Evolutionary conservation across 345 rosid genomes (phyloP).

Genomic region (Viola odorata): DNA sequence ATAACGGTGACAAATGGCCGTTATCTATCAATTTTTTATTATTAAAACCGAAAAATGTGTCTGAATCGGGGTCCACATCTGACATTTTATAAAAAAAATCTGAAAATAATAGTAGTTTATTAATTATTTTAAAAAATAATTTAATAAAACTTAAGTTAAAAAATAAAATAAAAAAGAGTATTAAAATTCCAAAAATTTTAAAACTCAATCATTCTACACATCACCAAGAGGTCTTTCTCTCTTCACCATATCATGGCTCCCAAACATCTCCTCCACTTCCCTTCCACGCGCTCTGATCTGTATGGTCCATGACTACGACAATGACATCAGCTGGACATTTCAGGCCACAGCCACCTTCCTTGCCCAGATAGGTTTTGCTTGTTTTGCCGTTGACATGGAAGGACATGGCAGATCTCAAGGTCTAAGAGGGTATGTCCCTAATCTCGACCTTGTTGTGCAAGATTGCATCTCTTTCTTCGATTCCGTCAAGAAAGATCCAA

Average conservation of each 20-base stretch:
- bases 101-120: too few relatives aligned
- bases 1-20: too few relatives aligned
- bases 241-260: slow-evolving; percentile 77
- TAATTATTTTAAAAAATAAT: too few relatives aligned
- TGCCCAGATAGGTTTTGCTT: slow-evolving; percentile 72
- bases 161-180: too few relatives aligned
- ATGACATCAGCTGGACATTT: slow-evolving; percentile 79
- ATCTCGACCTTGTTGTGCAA: slow-evolving; percentile 58
- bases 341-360: slow-evolving; percentile 66
- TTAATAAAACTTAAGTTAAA: too few relatives aligned
- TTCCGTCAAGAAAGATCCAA: slow-evolving; percentile 38
- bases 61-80: too few relatives aligned
- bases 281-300: slow-evolving; percentile 61
- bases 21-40: too few relatives aligned
- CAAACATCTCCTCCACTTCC: slow-evolving; percentile 21
- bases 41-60: too few relatives aligned
- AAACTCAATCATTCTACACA: slow-evolving; percentile 54
- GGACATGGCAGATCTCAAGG: slow-evolving; percentile 83
- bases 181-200: too few relatives aligned
- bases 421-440: slow-evolving; percentile 52
- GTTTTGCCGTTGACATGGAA: slow-evolving; percentile 75
- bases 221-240: slow-evolving; percentile 74
- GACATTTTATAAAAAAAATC: too few relatives aligned
- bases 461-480: slow-evolving; percentile 53
- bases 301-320: slow-evolving; percentile 83